Conservation (phyloP, 1,284 basidiomycete genomes). For the Sanghuangporus baumii region DNA sequence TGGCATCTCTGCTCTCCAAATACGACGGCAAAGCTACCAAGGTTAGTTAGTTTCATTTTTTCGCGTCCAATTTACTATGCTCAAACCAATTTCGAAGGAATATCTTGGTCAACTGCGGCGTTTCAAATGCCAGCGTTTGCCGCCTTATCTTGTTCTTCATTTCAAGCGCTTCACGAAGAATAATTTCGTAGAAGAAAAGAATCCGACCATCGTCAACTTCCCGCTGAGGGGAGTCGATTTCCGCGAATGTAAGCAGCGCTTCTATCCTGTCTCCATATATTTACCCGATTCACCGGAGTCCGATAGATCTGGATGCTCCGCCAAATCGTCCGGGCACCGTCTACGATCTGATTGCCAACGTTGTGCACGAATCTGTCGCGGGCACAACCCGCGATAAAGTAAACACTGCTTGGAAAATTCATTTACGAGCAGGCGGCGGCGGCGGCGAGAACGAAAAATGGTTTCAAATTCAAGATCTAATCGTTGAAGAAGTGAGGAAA, state of each 20-base stretch:
- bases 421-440: constrained; percentile 73
- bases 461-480: constrained; percentile 96
- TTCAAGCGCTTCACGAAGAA: constrained; percentile 99
- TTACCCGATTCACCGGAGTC: constrained; percentile 19
- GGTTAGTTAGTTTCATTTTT: constrained; percentile 36
- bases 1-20: constrained; percentile 89
- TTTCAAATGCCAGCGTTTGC: constrained; percentile 85
- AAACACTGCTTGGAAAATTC: constrained; percentile 88
- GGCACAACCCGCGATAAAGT: constrained; percentile 89
- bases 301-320: constrained; percentile 70
- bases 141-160: constrained; percentile 91
- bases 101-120: constrained; percentile 80
- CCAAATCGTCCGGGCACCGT: constrained; percentile 54
- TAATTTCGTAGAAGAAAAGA: constrained; percentile 96
- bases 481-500: constrained; percentile 91
- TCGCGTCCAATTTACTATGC: constrained; percentile 10
- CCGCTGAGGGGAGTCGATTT: constrained; percentile 91
- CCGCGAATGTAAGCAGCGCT: constrained; percentile 65
- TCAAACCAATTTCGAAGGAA: constrained; percentile 47
- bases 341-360: constrained; percentile 95
- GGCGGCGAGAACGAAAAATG: constrained; percentile 87
- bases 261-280: constrained; percentile 13
- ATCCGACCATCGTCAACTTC: constrained; percentile 98
- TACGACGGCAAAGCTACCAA: constrained; percentile 91
- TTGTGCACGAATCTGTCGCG: constrained; percentile 91